Evolutionary conservation across 495 filamentous ascomycete genomes (phyloP).

Genomic region (Xylaria curta): DNA sequence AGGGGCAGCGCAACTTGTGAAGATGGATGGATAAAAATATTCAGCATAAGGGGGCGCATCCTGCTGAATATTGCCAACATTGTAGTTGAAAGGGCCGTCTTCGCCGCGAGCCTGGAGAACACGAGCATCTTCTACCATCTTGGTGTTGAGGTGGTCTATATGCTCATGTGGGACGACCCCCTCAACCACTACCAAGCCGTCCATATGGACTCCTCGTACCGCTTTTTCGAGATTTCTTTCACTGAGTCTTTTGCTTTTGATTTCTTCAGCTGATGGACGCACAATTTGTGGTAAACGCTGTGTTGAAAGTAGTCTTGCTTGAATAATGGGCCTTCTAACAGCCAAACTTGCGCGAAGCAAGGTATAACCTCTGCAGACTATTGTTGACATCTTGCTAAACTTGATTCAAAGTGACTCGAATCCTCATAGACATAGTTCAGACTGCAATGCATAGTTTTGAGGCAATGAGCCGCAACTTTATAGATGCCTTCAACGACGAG

Average conservation of each 20-base stretch:
- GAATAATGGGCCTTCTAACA: constrained; percentile 3
- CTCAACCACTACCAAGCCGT: constrained; percentile 66
- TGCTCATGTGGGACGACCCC: constrained; percentile 51
- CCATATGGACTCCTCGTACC: constrained; percentile 53
- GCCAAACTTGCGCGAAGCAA: constrained; percentile 10
- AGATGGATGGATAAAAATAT: constrained; percentile 51
- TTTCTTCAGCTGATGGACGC: constrained; percentile 32
- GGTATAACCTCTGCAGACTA: neutral
- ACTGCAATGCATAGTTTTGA: neutral
- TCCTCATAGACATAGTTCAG: too few species aligned
- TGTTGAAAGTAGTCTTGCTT: constrained; percentile 10
- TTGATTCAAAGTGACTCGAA: neutral
- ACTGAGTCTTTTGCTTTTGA: constrained; percentile 30
- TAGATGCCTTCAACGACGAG: neutral
- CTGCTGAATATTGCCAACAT: constrained; percentile 62
- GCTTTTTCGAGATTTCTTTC: constrained; percentile 58
- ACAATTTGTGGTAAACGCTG: constrained; percentile 15
- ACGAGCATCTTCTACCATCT: constrained; percentile 59
- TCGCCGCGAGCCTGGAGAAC: constrained; percentile 49
- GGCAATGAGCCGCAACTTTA: constrained; percentile 20
- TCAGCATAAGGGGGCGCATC: constrained; percentile 51
- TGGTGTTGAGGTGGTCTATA: constrained; percentile 56
- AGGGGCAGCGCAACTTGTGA: constrained; percentile 44
- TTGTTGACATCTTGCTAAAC: constrained; percentile 11
- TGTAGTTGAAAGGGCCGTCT: constrained; percentile 59